Base-by-base conservation (phyloP, 2,329 filamentous ascomycete genomes). In the Xylaria sp. region DNA sequence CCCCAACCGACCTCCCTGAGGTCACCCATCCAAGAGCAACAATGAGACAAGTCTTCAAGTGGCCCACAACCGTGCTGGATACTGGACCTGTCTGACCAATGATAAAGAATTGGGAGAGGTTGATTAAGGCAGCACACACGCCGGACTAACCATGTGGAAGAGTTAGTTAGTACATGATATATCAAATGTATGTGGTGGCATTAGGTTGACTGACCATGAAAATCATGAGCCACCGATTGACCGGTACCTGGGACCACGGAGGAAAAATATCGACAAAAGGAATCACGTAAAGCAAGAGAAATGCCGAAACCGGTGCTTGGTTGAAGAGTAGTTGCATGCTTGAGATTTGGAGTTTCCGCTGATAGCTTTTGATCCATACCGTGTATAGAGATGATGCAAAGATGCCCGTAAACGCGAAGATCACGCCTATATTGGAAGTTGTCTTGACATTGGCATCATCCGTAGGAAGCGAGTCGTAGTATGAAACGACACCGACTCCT, bases 251-350 rank as follows among this genome's bases (percentile, higher is more conserved):
- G 10, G 69, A 73, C 79, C 82, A 84, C 9, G 76, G 76, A 2
- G 86, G 85, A 67, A 87, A 83, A 13, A 78, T 81, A 66, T 90
- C 87, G 18, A 84, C 75, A 67, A 88, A 87, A 0, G 85, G 86
- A 61, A 88, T 86, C 42, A 82, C 79, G 66, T 87, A 88, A 34
- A 88, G 78, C 55, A 89, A 78, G 64, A 88, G 71, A 61, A 86
- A 78, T 1, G 82, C 80, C 19, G 84, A 83, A 1, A 87, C 75
- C 1, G 86, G 85, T 1, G 86, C 83, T 72, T 89, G 86, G 72
- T 87, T 88, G 74, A 84, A 83, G 9, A 90, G 78, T 37, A 90
- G 75, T 74, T 89, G 87, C 80, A 87, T 86, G 72, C 84, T 88
- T 64, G 80, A 82, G 75, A 88, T 84, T 62, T 85, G 79, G 19